These are phyloP conservation scores for Scutellaria baicalensis DNA, from an alignment of 257 asterid genomes.

Conservation along the genomic window DNA sequence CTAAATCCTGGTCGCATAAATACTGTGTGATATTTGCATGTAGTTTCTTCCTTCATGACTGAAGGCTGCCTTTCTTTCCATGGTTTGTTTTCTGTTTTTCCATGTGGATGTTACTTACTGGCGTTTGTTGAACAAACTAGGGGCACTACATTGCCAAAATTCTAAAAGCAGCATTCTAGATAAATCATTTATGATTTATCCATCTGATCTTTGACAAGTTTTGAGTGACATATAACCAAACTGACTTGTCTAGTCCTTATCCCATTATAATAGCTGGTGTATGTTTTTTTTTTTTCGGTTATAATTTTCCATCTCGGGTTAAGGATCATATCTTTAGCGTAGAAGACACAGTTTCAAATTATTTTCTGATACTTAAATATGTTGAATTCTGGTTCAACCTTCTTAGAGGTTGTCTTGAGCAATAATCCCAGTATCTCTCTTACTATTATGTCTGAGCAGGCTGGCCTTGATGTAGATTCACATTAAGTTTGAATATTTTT, in stretches of 20 bases:
- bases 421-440: neutral
- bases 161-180: neutral
- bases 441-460: neutral
- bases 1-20: neutral
- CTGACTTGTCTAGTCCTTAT: neutral
- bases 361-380: neutral
- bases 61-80: neutral
- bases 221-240: neutral
- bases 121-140: neutral
- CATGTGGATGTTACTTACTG: neutral
- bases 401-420: neutral
- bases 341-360: neutral
- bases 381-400: neutral
- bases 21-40: neutral
- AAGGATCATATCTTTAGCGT: neutral
- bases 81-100: neutral
- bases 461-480: neutral
- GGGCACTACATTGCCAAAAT: neutral
- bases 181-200: neutral
- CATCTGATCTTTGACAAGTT: neutral
- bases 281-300: neutral
- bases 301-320: neutral
- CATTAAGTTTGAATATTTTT: neutral
- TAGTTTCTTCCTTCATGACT: neutral
- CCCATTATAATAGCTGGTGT: neutral